Percentiles rank a stretch among this genome's conserved stretches.
Evolutionary conservation across 2,329 filamentous ascomycete species (phyloP).

Genomic region (Diaporthe sp.): DNA sequence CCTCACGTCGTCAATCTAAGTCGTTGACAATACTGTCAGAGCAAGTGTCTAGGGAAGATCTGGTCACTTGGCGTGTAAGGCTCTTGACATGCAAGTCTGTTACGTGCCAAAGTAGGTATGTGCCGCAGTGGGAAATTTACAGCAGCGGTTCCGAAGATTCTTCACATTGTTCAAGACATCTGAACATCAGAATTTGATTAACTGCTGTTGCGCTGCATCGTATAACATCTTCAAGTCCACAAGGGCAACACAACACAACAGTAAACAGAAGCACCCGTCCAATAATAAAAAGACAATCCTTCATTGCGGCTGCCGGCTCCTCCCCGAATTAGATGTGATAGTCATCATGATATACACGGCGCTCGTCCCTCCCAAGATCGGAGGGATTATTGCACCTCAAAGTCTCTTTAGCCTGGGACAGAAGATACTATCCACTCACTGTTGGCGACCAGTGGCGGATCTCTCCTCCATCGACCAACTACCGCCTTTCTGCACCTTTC

Average conservation of each 20-base stretch:
- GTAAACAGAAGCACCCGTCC: constrained; percentile 13
- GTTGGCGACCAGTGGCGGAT: neutral
- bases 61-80: neutral
- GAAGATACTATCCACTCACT: neutral
- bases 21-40: neutral
- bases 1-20: neutral
- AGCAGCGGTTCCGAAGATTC: neutral
- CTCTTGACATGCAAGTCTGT: neutral
- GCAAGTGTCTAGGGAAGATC: neutral
- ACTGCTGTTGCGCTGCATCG: constrained; percentile 15
- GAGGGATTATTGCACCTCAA: constrained; percentile 2
- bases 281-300: constrained; percentile 13
- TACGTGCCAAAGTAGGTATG: neutral
- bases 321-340: constrained; percentile 37
- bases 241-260: constrained; percentile 2
- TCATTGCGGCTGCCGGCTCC: constrained; percentile 34
- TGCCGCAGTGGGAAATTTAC: neutral
- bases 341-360: constrained; percentile 33
- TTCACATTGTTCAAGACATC: neutral
- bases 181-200: constrained; percentile 17
- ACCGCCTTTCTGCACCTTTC: neutral
- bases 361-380: neutral
- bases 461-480: neutral
- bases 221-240: constrained; percentile 16
- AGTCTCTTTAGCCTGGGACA: neutral